Evolutionary conservation across 2,329 filamentous ascomycete genomes (phyloP), one percentile per base, ranked within the genome.

Genomic region (Clonostachys byssicola): DNA sequence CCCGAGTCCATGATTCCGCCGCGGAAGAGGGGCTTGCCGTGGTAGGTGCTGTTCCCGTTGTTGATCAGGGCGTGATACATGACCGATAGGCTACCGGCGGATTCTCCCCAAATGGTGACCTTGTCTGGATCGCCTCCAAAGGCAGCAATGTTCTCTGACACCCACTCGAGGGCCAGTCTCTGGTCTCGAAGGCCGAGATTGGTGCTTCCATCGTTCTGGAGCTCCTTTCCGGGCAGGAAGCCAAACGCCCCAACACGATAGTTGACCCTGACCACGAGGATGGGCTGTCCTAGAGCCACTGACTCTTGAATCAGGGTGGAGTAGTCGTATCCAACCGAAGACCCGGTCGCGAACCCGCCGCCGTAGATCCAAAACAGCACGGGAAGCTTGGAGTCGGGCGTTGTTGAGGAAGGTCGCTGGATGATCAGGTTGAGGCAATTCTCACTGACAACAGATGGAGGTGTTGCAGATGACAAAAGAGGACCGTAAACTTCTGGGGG

Each of bases 111-210:
- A 44, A 86, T 79, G 0, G 82, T 86, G 6, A 86, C 81, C 52
- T 80, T 81, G 6, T 68, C 64, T 0, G 83, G 79, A 54, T 88
- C 83, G 3, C 84, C 85, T 3, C 85, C 85, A 59, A 88, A 88
- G 1, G 74, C 67, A 0, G 68, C 75, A 48, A 87, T 85, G 54
- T 86, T 83, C 51, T 84, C 79, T 5, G 78, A 74, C 0, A 83
- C 72, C 83, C 83, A 87, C 50, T 85, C 56, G 16, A 87, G 62
- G 0, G 74, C 81, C 9, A 81, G 63, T 17, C 80, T 66, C 56
- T 86, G 81, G 52, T 87, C 83, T 0, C 78, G 65, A 4, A 85
- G 66, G 3, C 83, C 83, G 3, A 83, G 57, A 50, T 86, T 87
- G 2, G 75, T 59, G 5, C 74, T 69, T 0, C 79, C 80, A 50